Evolutionary conservation across 345 rosid genomes (phyloP), one percentile per base, ranked within the genome.

Genomic region (Citrus inodora): DNA sequence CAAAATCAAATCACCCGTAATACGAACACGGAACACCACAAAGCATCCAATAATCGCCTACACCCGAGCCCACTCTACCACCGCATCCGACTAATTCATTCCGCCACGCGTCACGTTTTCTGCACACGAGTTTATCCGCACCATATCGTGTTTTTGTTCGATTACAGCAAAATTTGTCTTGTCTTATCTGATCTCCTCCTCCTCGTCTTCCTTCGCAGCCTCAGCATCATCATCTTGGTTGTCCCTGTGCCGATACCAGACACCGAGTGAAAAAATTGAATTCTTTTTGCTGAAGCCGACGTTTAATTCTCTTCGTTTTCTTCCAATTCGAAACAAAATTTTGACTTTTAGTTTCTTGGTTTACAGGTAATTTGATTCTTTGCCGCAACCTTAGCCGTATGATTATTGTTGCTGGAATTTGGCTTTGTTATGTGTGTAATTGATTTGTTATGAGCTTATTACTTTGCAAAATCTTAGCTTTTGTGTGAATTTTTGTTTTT

Each of bases 171-270:
- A 3, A 1, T 46, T 10, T 53, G 6, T 64, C 62, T 40, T 56
- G 78, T 59, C 80, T 77, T 77, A 67, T 77, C 84, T 73, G 66
- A 67, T 48, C 51, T 42, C 16, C 16, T 42, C 3, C 19, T 11
- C 4, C 48, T 10, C 4, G 4, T 10, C 3, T 1, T 42, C 3
- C 4, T 46, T 46, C 51, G 3, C 51, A 46, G 51, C 51, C 5
- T 46, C 51, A 13, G 3, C 51, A 61, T 62, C 75, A 67, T 48
- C 70, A 7, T 51, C 46, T 59, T 77, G 71, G 24, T 66, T 51
- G 35, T 51, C 6, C 2, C n/a, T 71, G 46, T 21, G 30, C 59
- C 13, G 17, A 63, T 24, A 11, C 78, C 9, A 48, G 30, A 30
- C 61, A 22, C 30, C 19, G 17, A 46, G 51, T 46, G 51, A 46